Percentiles rank a stretch among this genome's conserved stretches.
Evolutionary conservation across 495 filamentous ascomycete genomes (phyloP).

Genomic region (Achaetomiella virescens): DNA sequence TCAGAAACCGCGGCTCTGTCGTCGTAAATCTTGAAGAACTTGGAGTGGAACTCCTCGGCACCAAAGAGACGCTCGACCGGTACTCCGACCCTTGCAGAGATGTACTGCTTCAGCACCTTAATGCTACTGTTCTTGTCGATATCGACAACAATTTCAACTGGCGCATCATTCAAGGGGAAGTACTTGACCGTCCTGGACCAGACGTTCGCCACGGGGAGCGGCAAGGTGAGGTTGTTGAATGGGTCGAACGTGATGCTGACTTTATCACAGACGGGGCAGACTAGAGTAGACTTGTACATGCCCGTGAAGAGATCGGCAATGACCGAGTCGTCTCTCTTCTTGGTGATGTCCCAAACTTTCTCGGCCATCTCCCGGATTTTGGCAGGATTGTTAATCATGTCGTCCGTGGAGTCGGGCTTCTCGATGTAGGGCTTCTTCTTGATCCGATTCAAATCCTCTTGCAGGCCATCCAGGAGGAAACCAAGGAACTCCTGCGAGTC

Average conservation of each 20-base stretch:
- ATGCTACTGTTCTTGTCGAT: conserved; percentile 77
- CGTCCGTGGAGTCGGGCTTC: conserved; percentile 95
- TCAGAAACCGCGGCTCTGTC: conserved; percentile 62
- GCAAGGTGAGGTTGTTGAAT: conserved; percentile 89
- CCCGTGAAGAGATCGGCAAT: conserved; percentile 92
- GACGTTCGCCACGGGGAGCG: conserved; percentile 74
- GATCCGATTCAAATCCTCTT: conserved; percentile 91
- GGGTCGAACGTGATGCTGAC: conserved; percentile 98
- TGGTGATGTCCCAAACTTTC: conserved; percentile 85
- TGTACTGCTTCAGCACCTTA: conserved; percentile 64
- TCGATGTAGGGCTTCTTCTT: conserved; percentile 95
- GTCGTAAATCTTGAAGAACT: conserved; percentile 78
- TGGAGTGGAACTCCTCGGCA: conserved; percentile 70
- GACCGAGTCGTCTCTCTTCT: conserved; percentile 87
- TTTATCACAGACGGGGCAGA: conserved; percentile 86
- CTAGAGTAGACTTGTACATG: conserved; percentile 94
- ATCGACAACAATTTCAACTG: conserved; percentile 72
- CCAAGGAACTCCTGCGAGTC: conserved; percentile 98
- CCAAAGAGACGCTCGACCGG: conserved; percentile 57
- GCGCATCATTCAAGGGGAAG: conserved; percentile 58
- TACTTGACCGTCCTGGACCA: conserved; percentile 69
- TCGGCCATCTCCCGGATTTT: conserved; percentile 76
- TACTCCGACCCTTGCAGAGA: conserved; percentile 61
- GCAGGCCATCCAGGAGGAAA: conserved; percentile 87
- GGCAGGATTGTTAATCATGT: conserved; percentile 78